A percentile compares a stretch with the other conserved stretches of the same genome.
phyloP scores from a whole-genome alignment of 805 yeast genomes.

The Lipomyces yamadae region DNA sequence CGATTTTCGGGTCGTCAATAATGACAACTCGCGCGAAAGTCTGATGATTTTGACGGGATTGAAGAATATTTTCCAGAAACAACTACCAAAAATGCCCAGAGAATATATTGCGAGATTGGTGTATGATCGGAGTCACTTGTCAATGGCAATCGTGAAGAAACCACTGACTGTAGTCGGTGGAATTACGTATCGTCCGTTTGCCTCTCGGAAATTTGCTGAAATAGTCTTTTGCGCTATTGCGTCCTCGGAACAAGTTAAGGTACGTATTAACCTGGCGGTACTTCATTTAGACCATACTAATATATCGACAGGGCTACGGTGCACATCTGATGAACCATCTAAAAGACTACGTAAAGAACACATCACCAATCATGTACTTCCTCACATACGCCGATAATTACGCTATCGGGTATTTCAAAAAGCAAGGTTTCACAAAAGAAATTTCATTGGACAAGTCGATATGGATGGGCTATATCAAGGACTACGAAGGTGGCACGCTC shows the following conservation, averaged over 20 bases:
- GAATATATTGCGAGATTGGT: slow-evolving; percentile 95
- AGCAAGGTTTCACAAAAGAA: slow-evolving; percentile 97
- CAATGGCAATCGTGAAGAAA: slow-evolving; percentile 93
- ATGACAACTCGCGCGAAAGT: slow-evolving; percentile 85
- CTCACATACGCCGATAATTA: slow-evolving; percentile 97
- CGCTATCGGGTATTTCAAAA: slow-evolving; percentile 97
- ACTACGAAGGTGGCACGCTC: slow-evolving; percentile 97
- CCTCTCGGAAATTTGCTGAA: slow-evolving; percentile 89
- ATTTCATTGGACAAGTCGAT: slow-evolving; percentile 79
- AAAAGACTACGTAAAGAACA: slow-evolving; percentile 90
- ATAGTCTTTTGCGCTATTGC: slow-evolving; percentile 98
- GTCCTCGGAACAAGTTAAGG: slow-evolving; percentile 96
- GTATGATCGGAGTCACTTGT: slow-evolving; percentile 89
- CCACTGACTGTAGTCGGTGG: slow-evolving; percentile 98
- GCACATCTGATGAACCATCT: slow-evolving; percentile 98
- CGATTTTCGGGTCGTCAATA: slow-evolving; percentile 94
- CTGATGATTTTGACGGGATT: slow-evolving; percentile 92
- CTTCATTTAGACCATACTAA: background rate
- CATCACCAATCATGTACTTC: slow-evolving; percentile 83
- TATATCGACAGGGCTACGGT: slow-evolving; percentile 62
- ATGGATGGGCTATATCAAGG: slow-evolving; percentile 99
- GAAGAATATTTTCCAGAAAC: slow-evolving; percentile 95
- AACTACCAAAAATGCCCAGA: slow-evolving; percentile 97
- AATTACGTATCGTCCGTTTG: slow-evolving; percentile 93
- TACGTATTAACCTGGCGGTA: slow-evolving; percentile 44